Conservation (phyloP, 2,329 filamentous ascomycete species). For the Aspergillus brunneoviolaceus region DNA sequence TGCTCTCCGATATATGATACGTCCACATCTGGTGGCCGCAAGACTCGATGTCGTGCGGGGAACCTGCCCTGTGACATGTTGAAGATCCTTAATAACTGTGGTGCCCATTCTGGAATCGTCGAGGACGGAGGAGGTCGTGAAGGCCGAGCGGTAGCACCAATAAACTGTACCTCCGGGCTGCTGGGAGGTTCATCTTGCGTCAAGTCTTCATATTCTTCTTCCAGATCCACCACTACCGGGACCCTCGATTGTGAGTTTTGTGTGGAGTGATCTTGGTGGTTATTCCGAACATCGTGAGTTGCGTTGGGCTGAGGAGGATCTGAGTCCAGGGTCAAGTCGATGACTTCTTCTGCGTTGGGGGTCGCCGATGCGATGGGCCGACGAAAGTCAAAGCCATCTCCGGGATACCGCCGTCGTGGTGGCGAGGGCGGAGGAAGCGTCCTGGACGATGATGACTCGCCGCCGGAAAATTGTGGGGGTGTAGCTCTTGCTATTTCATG, state of each 20-base stretch:
- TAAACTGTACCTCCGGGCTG: constrained; percentile 54
- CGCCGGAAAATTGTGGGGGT: constrained; percentile 27
- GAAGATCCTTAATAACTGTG: not conserved
- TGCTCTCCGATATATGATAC: constrained; percentile 27
- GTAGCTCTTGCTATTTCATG: constrained; percentile 38
- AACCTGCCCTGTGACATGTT: not conserved
- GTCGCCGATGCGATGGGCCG: constrained; percentile 49
- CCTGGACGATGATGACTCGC: constrained; percentile 24
- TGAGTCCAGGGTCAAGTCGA: constrained; percentile 50
- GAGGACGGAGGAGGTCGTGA: constrained; percentile 9
- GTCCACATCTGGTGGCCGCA: constrained; percentile 14
- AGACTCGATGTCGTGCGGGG: not conserved
- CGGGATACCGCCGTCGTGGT: constrained; percentile 40
- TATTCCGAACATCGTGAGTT: not conserved
- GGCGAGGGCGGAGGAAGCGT: constrained; percentile 30
- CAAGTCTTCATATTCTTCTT: constrained; percentile 31
- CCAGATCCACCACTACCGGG: constrained; percentile 41
- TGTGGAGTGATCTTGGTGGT: not conserved
- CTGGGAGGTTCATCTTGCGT: constrained; percentile 24
- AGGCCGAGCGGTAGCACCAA: constrained; percentile 33
- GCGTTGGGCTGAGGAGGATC: constrained; percentile 29
- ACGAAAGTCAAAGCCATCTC: constrained; percentile 58
- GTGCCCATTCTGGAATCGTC: not conserved
- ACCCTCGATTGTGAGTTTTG: constrained; percentile 23
- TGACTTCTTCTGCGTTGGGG: constrained; percentile 37